These are phyloP conservation scores for Stenogyne calaminthoides DNA, from an alignment of 305 asterid species.

Conservation along the genomic window DNA sequence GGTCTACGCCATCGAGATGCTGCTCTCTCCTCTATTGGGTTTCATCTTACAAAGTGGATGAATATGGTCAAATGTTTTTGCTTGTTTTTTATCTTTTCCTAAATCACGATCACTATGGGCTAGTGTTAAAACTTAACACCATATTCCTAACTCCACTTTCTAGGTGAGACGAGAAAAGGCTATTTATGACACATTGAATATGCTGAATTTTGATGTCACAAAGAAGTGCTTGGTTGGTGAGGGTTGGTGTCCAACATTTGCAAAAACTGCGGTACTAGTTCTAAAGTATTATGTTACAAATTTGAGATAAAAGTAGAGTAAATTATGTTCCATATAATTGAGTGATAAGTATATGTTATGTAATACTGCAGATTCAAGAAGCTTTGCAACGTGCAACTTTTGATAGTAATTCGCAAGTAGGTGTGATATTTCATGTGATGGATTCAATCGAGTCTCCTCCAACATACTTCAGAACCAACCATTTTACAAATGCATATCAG, in stretches of 20 bases:
- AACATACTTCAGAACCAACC: slow-evolving; percentile 83
- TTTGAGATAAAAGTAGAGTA: slow-evolving; percentile 28
- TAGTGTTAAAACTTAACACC: slow-evolving; percentile 8
- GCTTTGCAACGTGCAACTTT: slow-evolving; percentile 88
- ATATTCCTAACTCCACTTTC: slow-evolving; percentile 30
- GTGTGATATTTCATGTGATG: slow-evolving; percentile 89
- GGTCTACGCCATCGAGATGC: slow-evolving; percentile 78
- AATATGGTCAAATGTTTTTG: slow-evolving; percentile 51
- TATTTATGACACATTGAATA: slow-evolving; percentile 82
- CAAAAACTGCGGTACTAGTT: slow-evolving; percentile 60
- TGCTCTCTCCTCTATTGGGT: slow-evolving; percentile 76
- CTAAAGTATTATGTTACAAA: slow-evolving; percentile 9
- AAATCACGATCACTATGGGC: slow-evolving; percentile 12
- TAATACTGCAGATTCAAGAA: slow-evolving; percentile 75
- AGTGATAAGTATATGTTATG: slow-evolving; percentile 29
- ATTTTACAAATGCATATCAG: slow-evolving; percentile 76
- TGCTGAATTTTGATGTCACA: slow-evolving; percentile 91
- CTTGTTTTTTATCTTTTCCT: slow-evolving; percentile 8
- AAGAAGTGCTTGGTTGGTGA: slow-evolving; percentile 97
- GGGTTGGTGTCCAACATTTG: slow-evolving; percentile 96
- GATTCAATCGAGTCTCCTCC: slow-evolving; percentile 82
- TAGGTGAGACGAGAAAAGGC: slow-evolving; percentile 92
- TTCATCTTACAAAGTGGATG: slow-evolving; percentile 85
- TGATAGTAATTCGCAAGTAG: slow-evolving; percentile 91
- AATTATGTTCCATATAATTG: slow-evolving; percentile 22